A percentile compares a stretch with the other conserved stretches of the same genome.
These are phyloP conservation scores for Pyricularia sp. DNA, from an alignment of 2,329 filamentous ascomycete genomes.

Conservation along the genomic window DNA sequence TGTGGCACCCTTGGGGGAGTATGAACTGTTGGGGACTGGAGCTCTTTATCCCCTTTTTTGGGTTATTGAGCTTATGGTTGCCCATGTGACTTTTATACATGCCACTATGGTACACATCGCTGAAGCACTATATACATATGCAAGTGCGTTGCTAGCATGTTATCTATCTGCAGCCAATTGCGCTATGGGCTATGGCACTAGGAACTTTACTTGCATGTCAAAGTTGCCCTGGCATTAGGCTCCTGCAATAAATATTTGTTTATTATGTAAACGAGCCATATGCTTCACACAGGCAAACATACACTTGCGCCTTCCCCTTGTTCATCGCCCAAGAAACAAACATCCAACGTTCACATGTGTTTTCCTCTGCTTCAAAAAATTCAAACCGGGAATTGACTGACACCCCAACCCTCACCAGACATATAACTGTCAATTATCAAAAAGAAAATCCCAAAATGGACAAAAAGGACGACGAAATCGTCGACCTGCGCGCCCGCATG, in stretches of 20 bases:
- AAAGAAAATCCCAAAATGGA: background rate
- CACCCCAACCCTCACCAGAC: background rate
- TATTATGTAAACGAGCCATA: background rate
- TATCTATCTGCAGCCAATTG: background rate
- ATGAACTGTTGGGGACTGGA: background rate
- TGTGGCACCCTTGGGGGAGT: no score
- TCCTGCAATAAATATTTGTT: background rate
- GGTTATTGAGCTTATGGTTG: background rate
- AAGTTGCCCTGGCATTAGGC: background rate
- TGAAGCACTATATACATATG: background rate
- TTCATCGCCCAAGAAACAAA: no score
- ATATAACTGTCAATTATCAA: background rate
- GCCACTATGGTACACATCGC: background rate
- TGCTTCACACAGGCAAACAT: background rate
- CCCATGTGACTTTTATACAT: no score
- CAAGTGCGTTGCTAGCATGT: background rate
- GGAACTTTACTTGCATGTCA: no score
- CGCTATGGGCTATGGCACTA: background rate
- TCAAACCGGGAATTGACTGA: background rate
- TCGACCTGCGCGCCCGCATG: slow-evolving; percentile 10
- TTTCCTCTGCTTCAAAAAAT: no score
- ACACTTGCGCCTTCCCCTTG: background rate
- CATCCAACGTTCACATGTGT: no score
- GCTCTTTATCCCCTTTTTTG: background rate
- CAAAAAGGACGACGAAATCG: slow-evolving; percentile 14